Evolutionary conservation across 495 filamentous ascomycete genomes (phyloP).

Genomic region (Pyrenula aspistea): DNA sequence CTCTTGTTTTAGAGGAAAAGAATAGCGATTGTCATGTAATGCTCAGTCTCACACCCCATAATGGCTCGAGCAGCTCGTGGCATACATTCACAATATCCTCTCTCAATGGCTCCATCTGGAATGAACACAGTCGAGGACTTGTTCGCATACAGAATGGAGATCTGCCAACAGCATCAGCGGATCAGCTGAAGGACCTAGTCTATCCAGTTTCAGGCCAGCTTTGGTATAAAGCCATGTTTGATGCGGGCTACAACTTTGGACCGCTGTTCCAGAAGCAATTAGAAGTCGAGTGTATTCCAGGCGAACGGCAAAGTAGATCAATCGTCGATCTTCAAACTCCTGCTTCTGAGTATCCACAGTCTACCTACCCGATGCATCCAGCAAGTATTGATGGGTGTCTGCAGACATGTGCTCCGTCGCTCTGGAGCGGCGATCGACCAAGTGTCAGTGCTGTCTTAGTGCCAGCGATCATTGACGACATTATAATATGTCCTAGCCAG

Average conservation of each 20-base stretch:
- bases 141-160: slow-evolving; percentile 5
- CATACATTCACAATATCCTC: slow-evolving; percentile 34
- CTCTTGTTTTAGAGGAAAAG: slow-evolving; percentile 15
- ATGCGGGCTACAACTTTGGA: slow-evolving; percentile 12
- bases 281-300: slow-evolving; percentile 3
- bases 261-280: slow-evolving; percentile 7
- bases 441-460: slow-evolving; percentile 4
- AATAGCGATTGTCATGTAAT: slow-evolving; percentile 24
- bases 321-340: slow-evolving; percentile 5
- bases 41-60: too few relatives aligned
- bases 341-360: slow-evolving; percentile 3
- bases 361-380: slow-evolving; percentile 8
- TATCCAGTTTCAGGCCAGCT: not conserved
- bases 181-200: not conserved
- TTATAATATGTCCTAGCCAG: not conserved
- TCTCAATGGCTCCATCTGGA: slow-evolving; percentile 23
- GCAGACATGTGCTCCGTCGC: slow-evolving; percentile 1
- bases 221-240: slow-evolving; percentile 14
- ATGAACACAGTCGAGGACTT: slow-evolving; percentile 27
- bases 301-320: slow-evolving; percentile 1
- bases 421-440: not conserved
- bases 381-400: slow-evolving; percentile 8
- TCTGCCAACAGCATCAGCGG: too few relatives aligned
- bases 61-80: slow-evolving; percentile 24
- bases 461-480: slow-evolving; percentile 4